Evolutionary conservation across 768 basidiomycete species (phyloP), one percentile per base, ranked within the genome.

Genomic region (Podaxis carcinomalis): DNA sequence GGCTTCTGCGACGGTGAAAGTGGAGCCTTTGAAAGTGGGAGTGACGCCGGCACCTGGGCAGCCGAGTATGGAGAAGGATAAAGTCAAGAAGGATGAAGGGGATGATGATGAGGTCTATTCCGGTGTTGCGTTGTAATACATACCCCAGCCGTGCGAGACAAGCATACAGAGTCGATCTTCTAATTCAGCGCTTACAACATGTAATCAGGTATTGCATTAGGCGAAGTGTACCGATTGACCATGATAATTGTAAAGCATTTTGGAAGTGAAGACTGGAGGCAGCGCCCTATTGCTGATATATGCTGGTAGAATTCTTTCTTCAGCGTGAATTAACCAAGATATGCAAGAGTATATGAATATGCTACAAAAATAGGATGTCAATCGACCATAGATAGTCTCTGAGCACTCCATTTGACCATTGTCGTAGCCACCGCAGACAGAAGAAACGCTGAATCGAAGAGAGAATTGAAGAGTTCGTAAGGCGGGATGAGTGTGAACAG

Each of bases 361-460:
- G 7, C 32, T 32, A 32, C 32, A 28, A 32, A 35, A 51, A 28
- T 11, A 4, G 27, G 10, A 14, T 21, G 2, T 54, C 52, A 54
- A 19, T 67, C 69, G 14, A 70, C 64, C 13, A 69, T 71, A 65
- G 75, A 76, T 19, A 83, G 73, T 65, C 71, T 75, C 57, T 81
- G 77, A 27, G 77, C 77, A 16, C 76, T 76, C 89, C 90, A 92
- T 51, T 82, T 77, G n/a, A 78, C 70, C 2, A 77, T 64, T 9
- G 74, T 75, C 7, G 80, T 83, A 5, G 70, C 73, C 1, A 66
- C 75, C 2, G 88, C 86, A n/a, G 86, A 78, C 3, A 83, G 28
- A 27, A 93, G 73, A 72, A 91, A 91, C 21, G 86, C 76, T 77
- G 83, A 83, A 69, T 93, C 90, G 67, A 92, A 93, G 39, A 91